phyloP scores from a whole-genome alignment of 2,329 filamentous ascomycete genomes.

The Penicillium brasilianum region DNA sequence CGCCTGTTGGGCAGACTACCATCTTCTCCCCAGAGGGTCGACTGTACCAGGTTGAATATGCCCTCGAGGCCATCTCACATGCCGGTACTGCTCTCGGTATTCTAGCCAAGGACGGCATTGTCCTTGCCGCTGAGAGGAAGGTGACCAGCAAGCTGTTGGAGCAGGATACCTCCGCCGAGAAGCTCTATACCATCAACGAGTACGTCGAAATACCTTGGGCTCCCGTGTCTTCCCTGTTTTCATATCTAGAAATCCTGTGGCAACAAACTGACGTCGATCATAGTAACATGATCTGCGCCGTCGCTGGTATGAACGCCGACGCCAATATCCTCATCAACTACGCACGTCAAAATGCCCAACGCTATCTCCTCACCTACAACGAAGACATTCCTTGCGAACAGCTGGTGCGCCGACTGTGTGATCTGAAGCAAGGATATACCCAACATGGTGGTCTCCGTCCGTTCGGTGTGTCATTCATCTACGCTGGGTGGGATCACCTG shows the following conservation, averaged over 20 bases:
- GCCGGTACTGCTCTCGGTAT: constrained; percentile 97
- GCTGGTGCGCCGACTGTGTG: constrained; percentile 92
- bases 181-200: constrained; percentile 99
- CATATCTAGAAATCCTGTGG: background rate
- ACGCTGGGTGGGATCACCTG: constrained; percentile 95
- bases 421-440: constrained; percentile 98
- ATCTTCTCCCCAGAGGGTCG: constrained; percentile 99
- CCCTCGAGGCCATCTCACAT: constrained; percentile 97
- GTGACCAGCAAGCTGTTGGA: constrained; percentile 98
- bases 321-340: constrained; percentile 99
- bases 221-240: background rate
- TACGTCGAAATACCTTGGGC: constrained; percentile 53
- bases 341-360: constrained; percentile 93
- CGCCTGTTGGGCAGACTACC: constrained; percentile 71
- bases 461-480: constrained; percentile 99
- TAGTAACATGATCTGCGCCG: constrained; percentile 99
- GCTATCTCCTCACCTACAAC: constrained; percentile 98
- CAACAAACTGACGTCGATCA: constrained; percentile 23
- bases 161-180: constrained; percentile 99
- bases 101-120: constrained; percentile 96
- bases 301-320: constrained; percentile 98
- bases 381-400: constrained; percentile 99
- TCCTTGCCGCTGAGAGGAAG: constrained; percentile 96
- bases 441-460: constrained; percentile 98
- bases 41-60: constrained; percentile 99